Conservation (phyloP, 2,329 filamentous ascomycete species). For the Alternaria alternata region DNA sequence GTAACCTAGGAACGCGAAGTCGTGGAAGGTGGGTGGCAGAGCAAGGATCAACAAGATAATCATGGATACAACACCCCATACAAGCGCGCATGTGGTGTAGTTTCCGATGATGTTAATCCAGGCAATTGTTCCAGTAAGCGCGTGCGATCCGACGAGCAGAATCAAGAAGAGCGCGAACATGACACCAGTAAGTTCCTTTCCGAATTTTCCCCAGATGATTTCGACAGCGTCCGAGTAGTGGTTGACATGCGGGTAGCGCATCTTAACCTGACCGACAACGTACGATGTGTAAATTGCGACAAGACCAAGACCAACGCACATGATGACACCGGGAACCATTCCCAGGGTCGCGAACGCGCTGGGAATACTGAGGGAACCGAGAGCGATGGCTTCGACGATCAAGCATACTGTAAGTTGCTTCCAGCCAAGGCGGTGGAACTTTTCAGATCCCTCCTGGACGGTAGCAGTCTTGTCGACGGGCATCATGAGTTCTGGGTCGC, state of each 20-base stretch:
- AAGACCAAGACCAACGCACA: slow-evolving; percentile 60
- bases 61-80: slow-evolving; percentile 69
- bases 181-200: slow-evolving; percentile 64
- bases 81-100: slow-evolving; percentile 67
- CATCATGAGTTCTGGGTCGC: slow-evolving; percentile 43
- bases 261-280: slow-evolving; percentile 68
- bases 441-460: slow-evolving; percentile 48
- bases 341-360: slow-evolving; percentile 57
- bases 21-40: slow-evolving; percentile 69
- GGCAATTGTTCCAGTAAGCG: slow-evolving; percentile 75
- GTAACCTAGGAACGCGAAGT: slow-evolving; percentile 66
- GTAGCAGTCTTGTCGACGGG: slow-evolving; percentile 42
- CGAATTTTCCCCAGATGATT: slow-evolving; percentile 65
- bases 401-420: slow-evolving; percentile 60
- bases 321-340: slow-evolving; percentile 57
- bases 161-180: slow-evolving; percentile 54
- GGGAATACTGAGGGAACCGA: slow-evolving; percentile 58
- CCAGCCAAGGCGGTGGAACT: slow-evolving; percentile 58
- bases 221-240: slow-evolving; percentile 75
- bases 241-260: slow-evolving; percentile 66
- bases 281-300: slow-evolving; percentile 69
- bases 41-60: slow-evolving; percentile 67
- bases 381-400: slow-evolving; percentile 61
- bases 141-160: slow-evolving; percentile 75
- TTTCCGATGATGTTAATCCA: slow-evolving; percentile 69